These are phyloP conservation scores for Acidomyces sp. DNA, from an alignment of 495 filamentous ascomycete genomes.

Conservation along the genomic window DNA sequence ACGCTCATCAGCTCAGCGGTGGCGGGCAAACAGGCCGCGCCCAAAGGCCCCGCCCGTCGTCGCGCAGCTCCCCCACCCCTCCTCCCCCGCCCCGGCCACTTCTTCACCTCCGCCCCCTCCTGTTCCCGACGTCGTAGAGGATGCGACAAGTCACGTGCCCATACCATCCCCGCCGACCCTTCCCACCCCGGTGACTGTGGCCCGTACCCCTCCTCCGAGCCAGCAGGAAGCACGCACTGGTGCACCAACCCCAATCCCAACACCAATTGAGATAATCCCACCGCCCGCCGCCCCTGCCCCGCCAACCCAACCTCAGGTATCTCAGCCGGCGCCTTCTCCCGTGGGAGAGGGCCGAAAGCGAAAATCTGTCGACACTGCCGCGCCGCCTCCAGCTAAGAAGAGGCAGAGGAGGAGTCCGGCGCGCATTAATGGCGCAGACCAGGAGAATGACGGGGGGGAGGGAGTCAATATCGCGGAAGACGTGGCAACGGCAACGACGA, in stretches of 20 bases:
- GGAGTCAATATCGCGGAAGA: too few relatives aligned
- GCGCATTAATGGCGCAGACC: conserved; percentile 6
- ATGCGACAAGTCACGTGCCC: too few relatives aligned
- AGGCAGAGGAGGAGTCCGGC: conserved; percentile 9
- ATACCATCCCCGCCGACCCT: too few relatives aligned
- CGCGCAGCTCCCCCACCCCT: conserved; percentile 17
- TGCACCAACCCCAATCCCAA: too few relatives aligned
- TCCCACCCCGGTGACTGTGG: too few relatives aligned
- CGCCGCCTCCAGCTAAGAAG: conserved; percentile 3
- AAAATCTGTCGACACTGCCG: conserved; percentile 1
- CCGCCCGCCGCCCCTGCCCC: conserved; percentile 20
- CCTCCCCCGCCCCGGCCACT: too few relatives aligned
- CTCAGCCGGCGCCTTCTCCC: conserved; percentile 19
- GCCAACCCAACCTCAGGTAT: conserved; percentile 13
- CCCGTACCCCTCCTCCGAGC: too few relatives aligned
- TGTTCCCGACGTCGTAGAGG: too few relatives aligned
- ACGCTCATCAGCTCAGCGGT: conserved; percentile 16
- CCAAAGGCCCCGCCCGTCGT: conserved; percentile 25
- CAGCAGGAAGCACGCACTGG: too few relatives aligned
- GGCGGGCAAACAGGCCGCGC: conserved; percentile 25
- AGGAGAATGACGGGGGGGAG: too few relatives aligned
- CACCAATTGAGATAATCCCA: conserved; percentile 19
- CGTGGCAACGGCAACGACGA: too few relatives aligned
- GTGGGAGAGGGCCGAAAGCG: background rate
- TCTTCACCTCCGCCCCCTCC: too few relatives aligned